phyloP scores from a whole-genome alignment of 495 filamentous ascomycete genomes.

The Neurospora sp. region DNA sequence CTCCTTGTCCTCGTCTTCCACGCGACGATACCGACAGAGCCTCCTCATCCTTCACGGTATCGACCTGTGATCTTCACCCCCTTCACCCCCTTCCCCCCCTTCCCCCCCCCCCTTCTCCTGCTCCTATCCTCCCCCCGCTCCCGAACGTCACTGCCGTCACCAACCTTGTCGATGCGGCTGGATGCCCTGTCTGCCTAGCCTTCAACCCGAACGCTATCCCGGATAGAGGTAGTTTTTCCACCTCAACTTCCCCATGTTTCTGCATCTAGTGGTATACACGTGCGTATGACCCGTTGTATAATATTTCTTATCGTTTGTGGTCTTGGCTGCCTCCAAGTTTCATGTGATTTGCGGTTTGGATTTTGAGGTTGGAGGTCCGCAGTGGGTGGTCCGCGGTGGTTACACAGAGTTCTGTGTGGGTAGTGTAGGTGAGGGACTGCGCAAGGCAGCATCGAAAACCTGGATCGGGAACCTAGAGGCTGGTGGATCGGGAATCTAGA shows the following conservation, averaged over 20 bases:
- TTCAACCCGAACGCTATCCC: background rate
- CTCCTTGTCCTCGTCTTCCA: background rate
- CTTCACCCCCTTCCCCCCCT: too few species aligned
- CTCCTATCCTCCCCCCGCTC: too few species aligned
- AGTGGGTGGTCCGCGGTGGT: background rate
- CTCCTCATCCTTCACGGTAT: too few species aligned
- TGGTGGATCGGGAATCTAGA: too few species aligned
- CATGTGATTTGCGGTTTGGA: background rate
- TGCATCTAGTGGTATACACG: rapidly evolving
- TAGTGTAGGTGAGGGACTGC: background rate
- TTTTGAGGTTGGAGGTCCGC: background rate
- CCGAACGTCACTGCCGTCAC: too few species aligned
- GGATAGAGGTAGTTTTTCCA: background rate
- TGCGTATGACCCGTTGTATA: background rate
- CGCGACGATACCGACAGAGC: background rate
- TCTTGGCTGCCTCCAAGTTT: background rate
- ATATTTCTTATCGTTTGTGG: background rate
- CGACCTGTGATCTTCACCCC: too few species aligned
- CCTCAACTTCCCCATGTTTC: background rate
- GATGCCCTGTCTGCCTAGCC: background rate
- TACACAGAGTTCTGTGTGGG: background rate
- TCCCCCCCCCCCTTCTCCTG: background rate
- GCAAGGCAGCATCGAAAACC: too few species aligned
- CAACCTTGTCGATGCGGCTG: background rate
- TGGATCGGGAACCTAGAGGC: too few species aligned